Conservation (phyloP, 2,329 filamentous ascomycete species). For the Scedosporium apiospermum region DNA sequence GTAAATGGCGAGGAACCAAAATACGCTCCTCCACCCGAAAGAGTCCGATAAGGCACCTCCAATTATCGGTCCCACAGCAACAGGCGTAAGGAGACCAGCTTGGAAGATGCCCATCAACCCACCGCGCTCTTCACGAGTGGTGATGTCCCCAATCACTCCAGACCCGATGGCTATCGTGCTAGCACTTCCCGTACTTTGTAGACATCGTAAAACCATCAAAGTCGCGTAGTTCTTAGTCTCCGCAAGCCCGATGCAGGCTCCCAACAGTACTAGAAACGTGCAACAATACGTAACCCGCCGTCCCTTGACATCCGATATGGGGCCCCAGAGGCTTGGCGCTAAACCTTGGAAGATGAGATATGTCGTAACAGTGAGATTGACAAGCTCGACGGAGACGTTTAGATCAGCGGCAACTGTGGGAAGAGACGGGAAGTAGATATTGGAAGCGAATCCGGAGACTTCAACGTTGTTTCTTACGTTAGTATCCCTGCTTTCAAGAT, state of each 20-base stretch:
- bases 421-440: constrained; percentile 24
- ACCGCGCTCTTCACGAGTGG: constrained; percentile 20
- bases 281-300: constrained; percentile 19
- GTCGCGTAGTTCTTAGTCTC: not conserved
- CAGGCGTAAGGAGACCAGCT: constrained; percentile 11
- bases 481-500: not conserved
- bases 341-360: constrained; percentile 22
- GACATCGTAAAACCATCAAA: constrained; percentile 18
- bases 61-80: constrained; percentile 34
- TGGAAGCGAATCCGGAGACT: constrained; percentile 13
- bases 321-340: constrained; percentile 24
- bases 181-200: constrained; percentile 23
- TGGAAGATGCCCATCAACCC: constrained; percentile 24
- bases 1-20: constrained; percentile 43
- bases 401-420: constrained; percentile 19
- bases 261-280: constrained; percentile 20
- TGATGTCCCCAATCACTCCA: constrained; percentile 23
- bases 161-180: constrained; percentile 24
- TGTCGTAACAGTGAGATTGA: constrained; percentile 23
- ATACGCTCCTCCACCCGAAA: constrained; percentile 40
- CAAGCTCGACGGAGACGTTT: constrained; percentile 16
- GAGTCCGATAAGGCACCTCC: constrained; percentile 36
- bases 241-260: constrained; percentile 21
- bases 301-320: constrained; percentile 22
- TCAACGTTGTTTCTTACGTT: not conserved